Base-by-base conservation (phyloP, 768 basidiomycete species). In the Suillus fuscotomentosus region DNA sequence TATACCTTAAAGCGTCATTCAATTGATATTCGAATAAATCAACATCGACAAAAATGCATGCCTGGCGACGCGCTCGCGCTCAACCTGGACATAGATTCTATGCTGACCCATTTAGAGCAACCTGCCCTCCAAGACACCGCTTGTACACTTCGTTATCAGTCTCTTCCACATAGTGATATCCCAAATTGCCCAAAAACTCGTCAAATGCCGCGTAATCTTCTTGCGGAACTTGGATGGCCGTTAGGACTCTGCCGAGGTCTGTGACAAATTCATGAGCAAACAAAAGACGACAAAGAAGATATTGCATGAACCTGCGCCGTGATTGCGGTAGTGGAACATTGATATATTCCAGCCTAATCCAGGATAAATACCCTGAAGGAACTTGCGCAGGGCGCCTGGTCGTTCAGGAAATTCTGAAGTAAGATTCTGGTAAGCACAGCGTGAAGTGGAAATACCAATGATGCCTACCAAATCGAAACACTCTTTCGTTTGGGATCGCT, bases 291-390 rank as follows among this genome's bases (percentile, higher is more conserved):
- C 10, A 14, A 42, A 63, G 51, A 63, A 43, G 39, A 39, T 20
- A 51, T 60, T 42, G 38, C 39, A 81, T 89, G 64, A 69, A 94
- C 96, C 96, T 72, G 91, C 94, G 38, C 97, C 97, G 65, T 99
- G 97, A 74, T 99, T 98, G 62, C 97, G 86, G 77, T 99, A 99
- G 75, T 99, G 97, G 80, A 99, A 99, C 67, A 99, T 75, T 1
- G 95, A 91, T 57, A 99, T 94, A 75, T 96, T 98, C 95, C 96
- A 98, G 31, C 88, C 89, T 59, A 41, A n/a, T 20, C 57, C 57
- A 22, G 84, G 80, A 39, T 90, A 90, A 53, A 99, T 74, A 3
- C 91, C 92, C 36, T 88, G 81, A 65, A 99, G 81, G 81, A 99
- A 99, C 68, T 91, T 93, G 50, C 92, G 87, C 63, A 99, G 80